Evolutionary conservation across 441 rosid species (phyloP), one percentile per base, ranked within the genome.

Genomic region (Isatis lusitanica): DNA sequence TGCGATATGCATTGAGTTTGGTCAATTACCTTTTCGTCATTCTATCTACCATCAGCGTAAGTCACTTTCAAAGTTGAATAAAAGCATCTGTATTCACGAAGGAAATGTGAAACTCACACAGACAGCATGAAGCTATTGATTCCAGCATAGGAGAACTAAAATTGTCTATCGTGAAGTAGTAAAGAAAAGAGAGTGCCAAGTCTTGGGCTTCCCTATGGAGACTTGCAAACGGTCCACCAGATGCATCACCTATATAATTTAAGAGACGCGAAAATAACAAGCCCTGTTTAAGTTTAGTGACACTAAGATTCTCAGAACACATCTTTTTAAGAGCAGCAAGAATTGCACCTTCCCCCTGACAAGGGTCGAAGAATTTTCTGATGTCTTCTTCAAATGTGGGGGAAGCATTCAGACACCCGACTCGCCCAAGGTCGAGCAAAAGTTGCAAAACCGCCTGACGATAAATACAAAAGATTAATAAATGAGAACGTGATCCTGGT

Each of bases 151-250:
- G 50, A 42, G 82, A 60, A 58, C 83, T 86, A 78, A 93, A 70
- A 64, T 71, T 78, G 44, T 93, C 68, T 10, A 43, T 66, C 50
- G 52, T 77, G 76, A 91, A 93, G 78, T 91, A 93, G 80, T 81
- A 88, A 43, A 93, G 90, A 81, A 91, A 81, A 73, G 83, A 83
- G 56, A 90, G 66, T 30, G 97, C 75, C 66, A 91, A 80, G 70
- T 91, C 95, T 82, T 93, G 98, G 70, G 76, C 76, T 78, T 85
- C 90, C 79, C 75, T 40, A 24, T 90, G 84, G 76, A 95, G 96
- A 66, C 79, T 85, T 51, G 84, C 46, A 84, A 94, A 92, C 68
- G 92, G 88, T 66, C 99, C 99, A 80, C 80, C 80, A 47, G 47
- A 17, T 60, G 75, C 64, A 17, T 78, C 78, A 78, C 90, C 98